These are phyloP conservation scores for Epichloe glyceriae DNA, from an alignment of 2,329 filamentous ascomycete species.

Conservation along the genomic window DNA sequence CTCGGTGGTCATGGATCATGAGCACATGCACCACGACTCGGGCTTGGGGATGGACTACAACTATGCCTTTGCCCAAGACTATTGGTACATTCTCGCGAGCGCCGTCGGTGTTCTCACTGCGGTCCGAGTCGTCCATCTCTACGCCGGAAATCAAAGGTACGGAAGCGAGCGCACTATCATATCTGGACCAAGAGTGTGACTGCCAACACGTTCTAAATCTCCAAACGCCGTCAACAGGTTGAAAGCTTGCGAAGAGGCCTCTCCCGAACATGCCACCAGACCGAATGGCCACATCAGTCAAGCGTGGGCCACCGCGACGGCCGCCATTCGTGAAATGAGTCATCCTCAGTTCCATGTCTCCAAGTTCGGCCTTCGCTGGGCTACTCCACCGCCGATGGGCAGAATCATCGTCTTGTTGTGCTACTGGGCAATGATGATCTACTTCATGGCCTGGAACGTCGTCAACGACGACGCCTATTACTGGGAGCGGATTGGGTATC, in stretches of 20 bases:
- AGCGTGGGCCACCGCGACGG: constrained; percentile 45
- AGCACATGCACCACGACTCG: constrained; percentile 17
- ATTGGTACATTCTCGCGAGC: constrained; percentile 45
- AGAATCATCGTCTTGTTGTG: constrained; percentile 37
- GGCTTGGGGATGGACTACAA: constrained; percentile 31
- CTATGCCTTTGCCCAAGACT: constrained; percentile 37
- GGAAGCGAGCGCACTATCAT: neutral
- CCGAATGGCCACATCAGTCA: constrained; percentile 34
- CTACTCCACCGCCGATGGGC: constrained; percentile 46
- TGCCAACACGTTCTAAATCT: neutral
- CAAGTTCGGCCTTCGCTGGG: constrained; percentile 35
- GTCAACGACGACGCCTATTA: constrained; percentile 40
- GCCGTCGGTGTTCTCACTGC: constrained; percentile 29
- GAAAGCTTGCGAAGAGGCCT: constrained; percentile 28
- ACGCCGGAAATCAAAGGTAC: constrained; percentile 30
- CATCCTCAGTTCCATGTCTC: constrained; percentile 42
- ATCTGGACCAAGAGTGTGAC: neutral
- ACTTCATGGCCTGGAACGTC: constrained; percentile 40
- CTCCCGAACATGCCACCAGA: constrained; percentile 36
- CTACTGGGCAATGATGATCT: constrained; percentile 47
- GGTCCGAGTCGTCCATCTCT: constrained; percentile 30
- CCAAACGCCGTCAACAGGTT: constrained; percentile 25
- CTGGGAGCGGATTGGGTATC: constrained; percentile 53
- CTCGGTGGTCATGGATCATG: constrained; percentile 18
- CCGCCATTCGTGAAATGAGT: constrained; percentile 40